phyloP scores from a whole-genome alignment of 495 filamentous ascomycete genomes.

The Talaromyces nanjingensis region DNA sequence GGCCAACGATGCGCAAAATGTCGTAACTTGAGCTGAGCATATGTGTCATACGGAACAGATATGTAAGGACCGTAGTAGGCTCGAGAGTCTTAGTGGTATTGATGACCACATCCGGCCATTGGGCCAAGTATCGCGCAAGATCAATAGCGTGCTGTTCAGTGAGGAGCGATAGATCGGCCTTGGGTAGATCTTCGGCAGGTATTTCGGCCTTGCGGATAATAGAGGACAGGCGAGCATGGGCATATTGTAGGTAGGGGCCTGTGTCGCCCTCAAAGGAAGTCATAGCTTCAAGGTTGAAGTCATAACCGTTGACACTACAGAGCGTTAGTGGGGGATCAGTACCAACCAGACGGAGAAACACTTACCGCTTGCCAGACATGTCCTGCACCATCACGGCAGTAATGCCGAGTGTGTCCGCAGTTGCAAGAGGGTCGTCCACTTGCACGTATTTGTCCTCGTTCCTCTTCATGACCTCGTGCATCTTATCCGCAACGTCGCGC shows the following conservation, averaged over 20 bases:
- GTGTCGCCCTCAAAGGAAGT: constrained; percentile 66
- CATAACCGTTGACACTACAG: constrained; percentile 55
- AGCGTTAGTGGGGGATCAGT: constrained; percentile 12
- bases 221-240: constrained; percentile 60
- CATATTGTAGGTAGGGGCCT: constrained; percentile 64
- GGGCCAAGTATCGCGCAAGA: constrained; percentile 50
- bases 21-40: constrained; percentile 78
- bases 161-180: constrained; percentile 50
- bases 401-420: constrained; percentile 53
- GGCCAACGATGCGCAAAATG: constrained; percentile 70
- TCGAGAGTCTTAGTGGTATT: constrained; percentile 58
- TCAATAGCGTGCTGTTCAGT: constrained; percentile 50
- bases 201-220: constrained; percentile 49
- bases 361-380: constrained; percentile 61
- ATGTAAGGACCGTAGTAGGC: constrained; percentile 64
- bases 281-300: constrained; percentile 63
- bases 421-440: constrained; percentile 51
- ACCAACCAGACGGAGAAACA: neutral
- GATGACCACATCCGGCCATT: constrained; percentile 57
- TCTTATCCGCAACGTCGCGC: constrained; percentile 55
- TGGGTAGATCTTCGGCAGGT: constrained; percentile 32
- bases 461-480: constrained; percentile 65
- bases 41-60: constrained; percentile 87
- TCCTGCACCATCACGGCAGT: constrained; percentile 68
- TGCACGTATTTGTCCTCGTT: constrained; percentile 60